Base-by-base conservation (phyloP, 768 basidiomycete species). In the Albatrellus ellisii region DNA sequence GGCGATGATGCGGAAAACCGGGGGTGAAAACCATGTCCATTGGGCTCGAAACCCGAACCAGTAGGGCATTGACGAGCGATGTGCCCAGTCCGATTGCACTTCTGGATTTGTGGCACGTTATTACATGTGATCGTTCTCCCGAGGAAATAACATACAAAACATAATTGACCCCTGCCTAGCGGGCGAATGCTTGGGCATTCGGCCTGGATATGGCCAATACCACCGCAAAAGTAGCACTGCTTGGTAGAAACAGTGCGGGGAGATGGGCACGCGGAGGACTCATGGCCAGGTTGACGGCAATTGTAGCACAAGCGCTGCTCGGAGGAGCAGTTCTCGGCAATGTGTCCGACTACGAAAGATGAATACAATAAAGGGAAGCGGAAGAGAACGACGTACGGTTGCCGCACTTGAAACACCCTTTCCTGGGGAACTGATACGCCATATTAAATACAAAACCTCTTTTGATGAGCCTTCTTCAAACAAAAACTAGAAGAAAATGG, bases 371-470 rank as follows among this genome's bases (percentile, higher is more conserved):
- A 22, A 25, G 33, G 7, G 11, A 10, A 15, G 14, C 7, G 18
- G 42, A 45, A 31, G 50, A 42, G 39, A 6, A 12, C 33, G 49
- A 75, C 79, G 64, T 60, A 87, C 88, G 70, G 62, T 89, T 89
- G 59, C 89, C 89, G 59, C 89, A 92, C 70, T 89, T 92, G 67
- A 83, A 90, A 59, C 86, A 90, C 50, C 84, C 84, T 67, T 86
- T 89, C 70, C 77, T 79, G 46, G 79, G 75, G 69, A 78, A 78
- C 61, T 81, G 80, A 66, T 72, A 82, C 63, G 83, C 79, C 83
- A 86, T 86, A 59, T 61, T 70, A 58, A 61, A n/a, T 47, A 48
- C 21, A 50, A 25, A n/a, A 31, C 27, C 37, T n/a, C 28, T 41
- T 34, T 17, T 26, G 15, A 35, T 43, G 26, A 22, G 35, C 27